A percentile compares a stretch with the other conserved stretches of the same genome.
These are phyloP conservation scores for Limnanthes douglasii DNA, from an alignment of 345 rosid species.

Conservation along the genomic window DNA sequence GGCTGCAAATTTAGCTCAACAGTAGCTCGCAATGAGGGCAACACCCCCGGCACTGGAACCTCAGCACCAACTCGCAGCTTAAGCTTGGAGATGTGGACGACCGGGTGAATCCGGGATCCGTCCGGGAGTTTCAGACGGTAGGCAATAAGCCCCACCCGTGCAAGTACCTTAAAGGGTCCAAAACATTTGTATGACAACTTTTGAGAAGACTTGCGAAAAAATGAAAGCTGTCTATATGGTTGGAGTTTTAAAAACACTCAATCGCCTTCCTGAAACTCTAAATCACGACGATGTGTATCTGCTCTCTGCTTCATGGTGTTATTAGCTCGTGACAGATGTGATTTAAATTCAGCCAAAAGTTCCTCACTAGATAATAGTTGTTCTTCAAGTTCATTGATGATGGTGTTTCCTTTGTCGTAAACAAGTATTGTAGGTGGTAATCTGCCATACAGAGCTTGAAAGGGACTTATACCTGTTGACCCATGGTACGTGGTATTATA, in stretches of 20 bases:
- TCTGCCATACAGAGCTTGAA: not conserved
- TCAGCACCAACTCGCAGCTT: not conserved
- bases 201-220: not conserved
- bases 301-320: not conserved
- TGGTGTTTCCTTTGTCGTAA: not conserved
- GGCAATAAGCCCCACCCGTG: not conserved
- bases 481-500: not conserved
- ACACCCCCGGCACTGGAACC: not conserved
- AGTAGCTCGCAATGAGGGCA: not conserved
- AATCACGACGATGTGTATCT: not conserved
- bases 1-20: too few relatives aligned
- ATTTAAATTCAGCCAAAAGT: not conserved
- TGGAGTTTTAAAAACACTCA: not conserved
- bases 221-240: not conserved
- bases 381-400: not conserved
- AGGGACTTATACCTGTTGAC: not conserved
- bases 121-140: not conserved
- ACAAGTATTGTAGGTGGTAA: not conserved
- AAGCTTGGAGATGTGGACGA: not conserved
- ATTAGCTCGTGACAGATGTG: not conserved
- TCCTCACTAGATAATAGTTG: not conserved
- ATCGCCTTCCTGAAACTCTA: not conserved
- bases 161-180: not conserved
- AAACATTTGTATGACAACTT: not conserved
- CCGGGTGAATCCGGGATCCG: not conserved